Conservation (phyloP, 306 rosid species). For the Echinosophora koreensis region DNA sequence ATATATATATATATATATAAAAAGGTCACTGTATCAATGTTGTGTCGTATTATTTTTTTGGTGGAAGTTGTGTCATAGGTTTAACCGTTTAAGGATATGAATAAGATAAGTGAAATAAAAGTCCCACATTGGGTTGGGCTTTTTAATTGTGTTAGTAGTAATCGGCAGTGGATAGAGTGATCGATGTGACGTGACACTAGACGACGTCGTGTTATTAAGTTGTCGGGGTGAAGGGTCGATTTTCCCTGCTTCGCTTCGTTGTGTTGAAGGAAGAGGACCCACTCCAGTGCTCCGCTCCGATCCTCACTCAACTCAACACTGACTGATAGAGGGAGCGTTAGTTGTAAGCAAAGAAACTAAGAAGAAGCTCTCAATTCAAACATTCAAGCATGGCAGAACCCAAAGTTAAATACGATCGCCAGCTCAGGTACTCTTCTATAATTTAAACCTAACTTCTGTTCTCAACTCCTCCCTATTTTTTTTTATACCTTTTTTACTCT, state of each 20-base stretch:
- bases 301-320: not conserved
- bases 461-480: not conserved
- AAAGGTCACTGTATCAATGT: no score
- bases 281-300: not conserved
- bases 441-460: no score
- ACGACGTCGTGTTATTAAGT: slow-evolving; percentile 34
- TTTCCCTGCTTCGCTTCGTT: no score
- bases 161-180: no score
- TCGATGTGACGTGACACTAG: not conserved
- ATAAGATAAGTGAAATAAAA: no score
- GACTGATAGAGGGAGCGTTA: slow-evolving; percentile 36
- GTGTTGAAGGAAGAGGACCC: not conserved
- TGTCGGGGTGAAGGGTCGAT: slow-evolving; percentile 2
- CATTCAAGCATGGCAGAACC: slow-evolving; percentile 74
- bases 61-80: no score
- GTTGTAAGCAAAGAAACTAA: not conserved
- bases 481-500: no score
- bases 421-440: slow-evolving; percentile 79
- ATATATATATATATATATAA: no score
- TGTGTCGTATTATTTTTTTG: no score
- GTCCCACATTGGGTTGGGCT: no score
- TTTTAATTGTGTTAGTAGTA: no score
- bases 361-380: not conserved
- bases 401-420: slow-evolving; percentile 84
- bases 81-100: no score